These are phyloP conservation scores for Selenicereus undatus DNA, from an alignment of 148 eudicot genomes.

Conservation along the genomic window DNA sequence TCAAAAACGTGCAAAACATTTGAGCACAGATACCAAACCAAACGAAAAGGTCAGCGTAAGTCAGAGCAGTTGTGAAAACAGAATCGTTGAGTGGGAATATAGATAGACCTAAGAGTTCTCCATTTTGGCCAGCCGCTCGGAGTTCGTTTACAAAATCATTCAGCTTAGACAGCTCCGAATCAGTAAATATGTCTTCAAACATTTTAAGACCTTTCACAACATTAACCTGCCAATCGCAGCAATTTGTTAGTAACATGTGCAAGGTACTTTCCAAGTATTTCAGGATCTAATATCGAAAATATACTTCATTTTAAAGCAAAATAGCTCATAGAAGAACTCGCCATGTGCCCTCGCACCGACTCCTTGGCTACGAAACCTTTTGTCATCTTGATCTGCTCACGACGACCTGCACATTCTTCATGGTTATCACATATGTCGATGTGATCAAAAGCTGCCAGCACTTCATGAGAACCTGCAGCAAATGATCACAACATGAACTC, in stretches of 20 bases:
- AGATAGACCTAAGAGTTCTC: constrained; percentile 76
- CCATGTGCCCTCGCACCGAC: constrained; percentile 93
- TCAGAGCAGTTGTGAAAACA: neutral
- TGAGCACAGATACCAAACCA: too few relatives aligned
- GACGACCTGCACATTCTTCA: constrained; percentile 66
- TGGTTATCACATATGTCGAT: constrained; percentile 74
- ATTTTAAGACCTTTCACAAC: constrained; percentile 91
- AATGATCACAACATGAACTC: neutral
- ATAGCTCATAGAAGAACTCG: constrained; percentile 40
- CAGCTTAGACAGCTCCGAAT: constrained; percentile 59
- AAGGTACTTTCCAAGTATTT: neutral
- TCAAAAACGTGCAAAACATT: too few relatives aligned
- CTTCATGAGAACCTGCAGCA: constrained; percentile 74
- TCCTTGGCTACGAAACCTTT: constrained; percentile 97
- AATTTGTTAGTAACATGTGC: constrained; percentile 2
- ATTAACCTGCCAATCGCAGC: constrained; percentile 57
- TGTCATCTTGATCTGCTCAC: constrained; percentile 73
- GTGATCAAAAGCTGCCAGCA: constrained; percentile 43
- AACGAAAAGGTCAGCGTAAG: too few relatives aligned
- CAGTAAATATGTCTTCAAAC: constrained; percentile 73
- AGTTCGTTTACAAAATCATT: constrained; percentile 63
- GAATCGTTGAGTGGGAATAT: neutral
- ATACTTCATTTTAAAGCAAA: neutral
- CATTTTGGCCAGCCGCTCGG: constrained; percentile 82
- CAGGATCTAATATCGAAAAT: neutral